These are phyloP conservation scores for Fusarium sp. DNA, from an alignment of 2,329 filamentous ascomycete genomes.

Conservation along the genomic window DNA sequence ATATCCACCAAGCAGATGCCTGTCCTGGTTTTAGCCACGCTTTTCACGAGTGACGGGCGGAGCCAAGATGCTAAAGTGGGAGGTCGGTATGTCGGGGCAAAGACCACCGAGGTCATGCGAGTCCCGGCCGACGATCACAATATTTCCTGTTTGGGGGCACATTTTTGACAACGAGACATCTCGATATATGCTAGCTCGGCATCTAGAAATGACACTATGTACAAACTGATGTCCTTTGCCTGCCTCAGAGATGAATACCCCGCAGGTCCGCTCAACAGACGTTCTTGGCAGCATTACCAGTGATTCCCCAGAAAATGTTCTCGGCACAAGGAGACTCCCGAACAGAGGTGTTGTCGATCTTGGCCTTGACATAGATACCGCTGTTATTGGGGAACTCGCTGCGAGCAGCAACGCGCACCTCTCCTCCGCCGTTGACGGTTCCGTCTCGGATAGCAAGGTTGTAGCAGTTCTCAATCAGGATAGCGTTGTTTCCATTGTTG, in stretches of 20 bases:
- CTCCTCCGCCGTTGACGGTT: slow-evolving; percentile 65
- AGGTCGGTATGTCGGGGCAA: background rate
- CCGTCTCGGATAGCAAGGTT: slow-evolving; percentile 63
- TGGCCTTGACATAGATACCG: slow-evolving; percentile 62
- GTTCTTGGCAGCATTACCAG: slow-evolving; percentile 56
- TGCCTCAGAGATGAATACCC: background rate
- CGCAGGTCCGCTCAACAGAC: slow-evolving; percentile 49
- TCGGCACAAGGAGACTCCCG: slow-evolving; percentile 65
- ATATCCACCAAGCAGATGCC: background rate
- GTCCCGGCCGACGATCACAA: background rate
- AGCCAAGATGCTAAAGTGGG: background rate
- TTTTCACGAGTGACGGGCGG: background rate
- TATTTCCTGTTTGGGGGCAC: background rate
- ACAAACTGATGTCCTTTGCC: background rate
- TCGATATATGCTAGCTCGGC: background rate
- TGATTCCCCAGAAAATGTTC: slow-evolving; percentile 62
- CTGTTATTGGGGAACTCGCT: slow-evolving; percentile 65
- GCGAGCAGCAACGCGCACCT: slow-evolving; percentile 64
- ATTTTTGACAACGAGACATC: background rate
- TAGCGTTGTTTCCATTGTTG: slow-evolving; percentile 65
- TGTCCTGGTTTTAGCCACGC: background rate
- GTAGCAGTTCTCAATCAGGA: slow-evolving; percentile 71
- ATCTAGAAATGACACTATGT: background rate
- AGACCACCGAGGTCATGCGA: background rate
- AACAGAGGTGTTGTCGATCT: slow-evolving; percentile 62